Evolutionary conservation across 2,329 filamentous ascomycete genomes (phyloP).

Genomic region (Verticillium klebahnii): DNA sequence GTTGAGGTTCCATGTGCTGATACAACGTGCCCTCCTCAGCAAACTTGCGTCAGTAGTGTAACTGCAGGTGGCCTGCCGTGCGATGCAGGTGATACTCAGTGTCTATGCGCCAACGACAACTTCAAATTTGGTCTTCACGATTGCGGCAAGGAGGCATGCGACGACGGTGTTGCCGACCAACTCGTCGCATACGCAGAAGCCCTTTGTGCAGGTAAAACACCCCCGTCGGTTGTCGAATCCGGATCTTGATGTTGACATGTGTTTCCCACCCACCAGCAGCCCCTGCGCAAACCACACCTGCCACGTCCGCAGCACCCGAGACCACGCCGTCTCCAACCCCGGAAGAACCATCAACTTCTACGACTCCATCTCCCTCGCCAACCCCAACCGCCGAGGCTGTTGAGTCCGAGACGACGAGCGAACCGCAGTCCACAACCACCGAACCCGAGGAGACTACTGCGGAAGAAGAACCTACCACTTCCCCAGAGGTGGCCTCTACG

Average conservation of each 20-base stretch:
- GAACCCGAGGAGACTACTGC: background rate
- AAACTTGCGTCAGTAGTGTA: slow-evolving; percentile 11
- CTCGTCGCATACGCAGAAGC: slow-evolving; percentile 19
- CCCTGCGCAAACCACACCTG: slow-evolving; percentile 3
- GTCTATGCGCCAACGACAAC: slow-evolving; percentile 32
- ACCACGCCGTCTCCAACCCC: slow-evolving; percentile 1
- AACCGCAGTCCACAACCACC: background rate
- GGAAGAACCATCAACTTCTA: background rate
- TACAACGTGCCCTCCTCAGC: background rate
- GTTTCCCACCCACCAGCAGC: slow-evolving; percentile 4
- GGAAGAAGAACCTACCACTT: background rate
- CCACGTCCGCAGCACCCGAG: slow-evolving; percentile 3
- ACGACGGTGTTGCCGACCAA: slow-evolving; percentile 19
- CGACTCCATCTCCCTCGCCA: background rate
- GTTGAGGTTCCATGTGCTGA: background rate
- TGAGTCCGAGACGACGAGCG: background rate
- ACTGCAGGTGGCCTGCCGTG: slow-evolving; percentile 18
- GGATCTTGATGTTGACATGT: background rate
- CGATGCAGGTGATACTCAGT: slow-evolving; percentile 22
- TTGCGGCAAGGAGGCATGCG: slow-evolving; percentile 29
- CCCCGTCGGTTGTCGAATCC: background rate
- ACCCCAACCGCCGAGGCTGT: background rate
- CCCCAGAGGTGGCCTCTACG: background rate
- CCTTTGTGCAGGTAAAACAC: slow-evolving; percentile 23
- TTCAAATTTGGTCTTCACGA: slow-evolving; percentile 33